phyloP scores from a whole-genome alignment of 345 rosid genomes.

The Dipteronia dyeriana region DNA sequence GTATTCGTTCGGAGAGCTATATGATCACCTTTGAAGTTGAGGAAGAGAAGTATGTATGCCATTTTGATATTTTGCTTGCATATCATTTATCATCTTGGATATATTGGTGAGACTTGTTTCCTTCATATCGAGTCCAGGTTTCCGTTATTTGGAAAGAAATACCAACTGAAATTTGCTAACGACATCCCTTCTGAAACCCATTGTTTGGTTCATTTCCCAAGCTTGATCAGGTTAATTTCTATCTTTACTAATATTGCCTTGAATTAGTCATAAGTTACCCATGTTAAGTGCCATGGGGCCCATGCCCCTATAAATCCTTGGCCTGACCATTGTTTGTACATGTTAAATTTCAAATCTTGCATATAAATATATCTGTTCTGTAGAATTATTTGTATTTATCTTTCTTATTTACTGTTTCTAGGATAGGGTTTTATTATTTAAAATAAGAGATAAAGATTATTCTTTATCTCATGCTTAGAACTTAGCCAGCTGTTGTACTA shows the following conservation, averaged over 20 bases:
- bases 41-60: slow-evolving; percentile 79
- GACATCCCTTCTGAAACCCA: slow-evolving; percentile 73
- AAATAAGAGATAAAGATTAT: no score
- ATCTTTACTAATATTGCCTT: neutral
- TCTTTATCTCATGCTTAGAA: no score
- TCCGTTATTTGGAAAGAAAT: slow-evolving; percentile 91
- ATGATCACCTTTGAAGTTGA: slow-evolving; percentile 90
- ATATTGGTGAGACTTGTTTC: slow-evolving; percentile 13
- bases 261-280: neutral
- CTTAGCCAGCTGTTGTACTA: no score
- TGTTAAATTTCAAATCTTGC: neutral
- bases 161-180: slow-evolving; percentile 87
- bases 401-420: no score
- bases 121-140: slow-evolving; percentile 52
- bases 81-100: neutral
- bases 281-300: neutral
- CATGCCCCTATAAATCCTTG: neutral
- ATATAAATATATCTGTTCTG: neutral
- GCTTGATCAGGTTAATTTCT: slow-evolving; percentile 75
- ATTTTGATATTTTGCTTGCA: neutral
- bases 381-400: no score
- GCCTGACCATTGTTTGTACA: neutral
- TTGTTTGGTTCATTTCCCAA: slow-evolving; percentile 97
- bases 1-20: slow-evolving; percentile 90
- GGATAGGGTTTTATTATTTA: no score